These are phyloP conservation scores for Rhynchospora tenuis DNA, from an alignment of 176 grass and related monocot species.

Conservation along the genomic window DNA sequence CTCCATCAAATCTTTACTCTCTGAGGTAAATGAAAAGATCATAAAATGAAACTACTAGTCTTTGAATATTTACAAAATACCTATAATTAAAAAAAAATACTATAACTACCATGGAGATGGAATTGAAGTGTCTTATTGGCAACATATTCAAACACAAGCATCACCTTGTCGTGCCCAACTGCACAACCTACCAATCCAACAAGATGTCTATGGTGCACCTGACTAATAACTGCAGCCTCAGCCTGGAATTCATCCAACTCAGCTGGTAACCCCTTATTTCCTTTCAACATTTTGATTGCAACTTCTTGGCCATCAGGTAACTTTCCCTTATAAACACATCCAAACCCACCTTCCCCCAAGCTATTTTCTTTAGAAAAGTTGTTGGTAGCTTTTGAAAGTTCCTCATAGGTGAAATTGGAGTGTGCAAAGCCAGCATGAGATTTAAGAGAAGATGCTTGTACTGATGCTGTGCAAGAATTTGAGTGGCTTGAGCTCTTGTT, in stretches of 20 bases:
- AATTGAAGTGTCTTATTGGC: constrained; percentile 29
- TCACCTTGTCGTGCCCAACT: constrained; percentile 11
- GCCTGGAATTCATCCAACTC: constrained; percentile 31
- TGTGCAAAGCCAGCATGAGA: not conserved
- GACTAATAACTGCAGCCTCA: constrained; percentile 29
- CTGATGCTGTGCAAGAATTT: not conserved
- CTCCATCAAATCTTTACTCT: constrained; percentile 11
- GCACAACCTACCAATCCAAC: constrained; percentile 22
- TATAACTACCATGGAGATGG: constrained; percentile 34
- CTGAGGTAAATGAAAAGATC: not conserved
- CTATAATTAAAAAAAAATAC: not conserved
- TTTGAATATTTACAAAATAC: not conserved
- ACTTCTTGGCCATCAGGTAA: constrained; percentile 19
- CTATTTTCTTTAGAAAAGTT: constrained; percentile 26
- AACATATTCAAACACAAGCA: constrained; percentile 37
- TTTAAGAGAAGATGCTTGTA: not conserved
- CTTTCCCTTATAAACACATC: constrained; percentile 30
- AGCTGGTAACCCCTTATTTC: constrained; percentile 7
- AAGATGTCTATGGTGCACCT: constrained; percentile 33
- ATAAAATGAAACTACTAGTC: not conserved
- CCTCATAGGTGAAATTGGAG: constrained; percentile 22
- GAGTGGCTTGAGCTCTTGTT: not conserved
- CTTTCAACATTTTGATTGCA: constrained; percentile 32
- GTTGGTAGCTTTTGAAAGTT: constrained; percentile 17
- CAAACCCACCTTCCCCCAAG: constrained; percentile 35